Evolutionary conservation across 768 basidiomycete species (phyloP).

Genomic region (Multifurca ochricompacta): DNA sequence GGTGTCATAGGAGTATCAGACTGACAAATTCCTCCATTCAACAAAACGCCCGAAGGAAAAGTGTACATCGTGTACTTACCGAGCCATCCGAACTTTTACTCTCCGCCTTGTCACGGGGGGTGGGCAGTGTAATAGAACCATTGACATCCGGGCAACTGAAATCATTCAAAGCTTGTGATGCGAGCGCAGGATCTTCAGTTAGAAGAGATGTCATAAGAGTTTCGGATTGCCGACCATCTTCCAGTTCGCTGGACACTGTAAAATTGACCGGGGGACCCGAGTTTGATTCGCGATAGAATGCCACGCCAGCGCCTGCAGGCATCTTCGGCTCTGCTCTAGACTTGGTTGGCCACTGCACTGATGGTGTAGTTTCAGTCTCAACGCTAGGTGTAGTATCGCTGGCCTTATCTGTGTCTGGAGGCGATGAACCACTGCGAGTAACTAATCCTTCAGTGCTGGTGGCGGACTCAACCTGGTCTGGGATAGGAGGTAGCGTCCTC

Average conservation of each 20-base stretch:
- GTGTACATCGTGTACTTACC: conserved; percentile 33
- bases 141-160: background rate
- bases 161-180: background rate
- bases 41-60: conserved; percentile 4
- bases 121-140: conserved; percentile 23
- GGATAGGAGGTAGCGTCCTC: conserved; percentile 23
- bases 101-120: conserved; percentile 35
- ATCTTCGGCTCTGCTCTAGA: conserved; percentile 57
- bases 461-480: conserved; percentile 18
- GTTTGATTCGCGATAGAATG: conserved; percentile 61
- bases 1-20: conserved; percentile 41
- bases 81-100: conserved; percentile 47
- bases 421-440: conserved; percentile 61
- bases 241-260: conserved; percentile 73
- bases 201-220: background rate
- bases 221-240: conserved; percentile 26
- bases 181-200: conserved; percentile 1
- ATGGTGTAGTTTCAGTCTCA: conserved; percentile 30
- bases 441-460: conserved; percentile 32
- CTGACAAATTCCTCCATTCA: conserved; percentile 28
- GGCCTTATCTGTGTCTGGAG: conserved; percentile 41
- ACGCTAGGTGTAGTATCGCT: conserved; percentile 27
- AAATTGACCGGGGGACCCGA: conserved; percentile 54
- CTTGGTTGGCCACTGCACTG: conserved; percentile 27
- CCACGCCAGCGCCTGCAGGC: conserved; percentile 64